Percentiles rank a stretch among this genome's conserved stretches.
phyloP scores from a whole-genome alignment of 2,329 filamentous ascomycete species.

The Colletotrichum echinochloae region DNA sequence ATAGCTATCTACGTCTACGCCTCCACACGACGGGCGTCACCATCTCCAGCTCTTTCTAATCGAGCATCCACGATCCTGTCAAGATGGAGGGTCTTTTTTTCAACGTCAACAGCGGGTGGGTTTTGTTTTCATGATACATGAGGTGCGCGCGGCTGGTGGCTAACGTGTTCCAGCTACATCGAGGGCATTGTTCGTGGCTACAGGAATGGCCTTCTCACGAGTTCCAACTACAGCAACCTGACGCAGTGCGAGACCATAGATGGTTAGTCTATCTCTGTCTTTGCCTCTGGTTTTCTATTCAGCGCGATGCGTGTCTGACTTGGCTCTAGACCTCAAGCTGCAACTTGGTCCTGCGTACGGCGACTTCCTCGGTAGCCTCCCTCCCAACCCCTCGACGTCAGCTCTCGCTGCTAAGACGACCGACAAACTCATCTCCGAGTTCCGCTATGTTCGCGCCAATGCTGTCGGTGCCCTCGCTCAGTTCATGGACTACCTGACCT shows the following conservation, averaged over 20 bases:
- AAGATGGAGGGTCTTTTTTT: slow-evolving; percentile 92
- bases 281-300: neutral
- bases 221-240: slow-evolving; percentile 93
- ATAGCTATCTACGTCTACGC: slow-evolving; percentile 35
- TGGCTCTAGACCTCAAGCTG: slow-evolving; percentile 85
- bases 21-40: slow-evolving; percentile 39
- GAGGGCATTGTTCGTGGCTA: slow-evolving; percentile 98
- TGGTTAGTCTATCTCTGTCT: slow-evolving; percentile 65
- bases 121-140: slow-evolving; percentile 22
- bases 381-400: slow-evolving; percentile 96
- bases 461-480: slow-evolving; percentile 90
- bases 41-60: slow-evolving; percentile 13
- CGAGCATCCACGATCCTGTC: slow-evolving; percentile 26
- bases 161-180: slow-evolving; percentile 77
- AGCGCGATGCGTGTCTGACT: slow-evolving; percentile 35
- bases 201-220: slow-evolving; percentile 90
- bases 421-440: slow-evolving; percentile 97
- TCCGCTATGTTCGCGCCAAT: slow-evolving; percentile 95
- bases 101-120: slow-evolving; percentile 92
- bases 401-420: slow-evolving; percentile 94
- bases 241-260: slow-evolving; percentile 98
- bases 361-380: slow-evolving; percentile 93
- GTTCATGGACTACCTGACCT: slow-evolving; percentile 98
- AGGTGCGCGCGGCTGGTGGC: slow-evolving; percentile 15
- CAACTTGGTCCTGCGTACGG: slow-evolving; percentile 97